Conservation (phyloP, 2,329 filamentous ascomycete species). For the Aspergillus alliaceus region DNA sequence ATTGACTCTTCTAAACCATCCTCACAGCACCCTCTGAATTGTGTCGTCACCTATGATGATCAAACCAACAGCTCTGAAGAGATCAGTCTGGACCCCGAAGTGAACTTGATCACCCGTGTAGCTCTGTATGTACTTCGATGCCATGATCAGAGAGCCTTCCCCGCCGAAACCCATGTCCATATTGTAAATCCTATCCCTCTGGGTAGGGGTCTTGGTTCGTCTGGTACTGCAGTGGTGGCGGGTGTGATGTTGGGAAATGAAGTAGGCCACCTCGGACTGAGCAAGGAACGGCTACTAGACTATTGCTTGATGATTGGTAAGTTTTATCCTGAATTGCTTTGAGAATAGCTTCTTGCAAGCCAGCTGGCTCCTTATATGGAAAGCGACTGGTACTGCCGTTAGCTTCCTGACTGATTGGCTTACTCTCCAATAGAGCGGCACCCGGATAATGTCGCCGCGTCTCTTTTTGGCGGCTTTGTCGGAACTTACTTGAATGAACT, state of each 20-base stretch:
- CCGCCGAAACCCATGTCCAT: conserved; percentile 82
- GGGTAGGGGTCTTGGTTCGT: conserved; percentile 89
- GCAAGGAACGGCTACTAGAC: conserved; percentile 82
- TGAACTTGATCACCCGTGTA: conserved; percentile 90
- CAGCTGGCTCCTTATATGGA: background rate
- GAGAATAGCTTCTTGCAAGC: background rate
- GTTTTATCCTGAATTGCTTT: conserved; percentile 18
- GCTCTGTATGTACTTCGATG: conserved; percentile 93
- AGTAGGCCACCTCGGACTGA: conserved; percentile 75
- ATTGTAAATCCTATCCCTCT: conserved; percentile 95
- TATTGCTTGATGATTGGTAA: conserved; percentile 94
- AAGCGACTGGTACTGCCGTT: background rate
- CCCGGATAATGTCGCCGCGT: conserved; percentile 91
- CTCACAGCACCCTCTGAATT: conserved; percentile 55
- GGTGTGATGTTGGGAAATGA: conserved; percentile 92
- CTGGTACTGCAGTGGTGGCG: conserved; percentile 90
- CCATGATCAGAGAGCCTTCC: conserved; percentile 82
- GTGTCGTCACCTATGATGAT: conserved; percentile 87
- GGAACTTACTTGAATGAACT: conserved; percentile 95
- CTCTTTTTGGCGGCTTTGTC: conserved; percentile 93
- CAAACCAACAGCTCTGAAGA: conserved; percentile 68
- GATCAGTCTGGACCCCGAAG: conserved; percentile 79
- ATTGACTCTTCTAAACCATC: conserved; percentile 58
- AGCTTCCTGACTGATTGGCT: conserved; percentile 8
- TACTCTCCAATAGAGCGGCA: conserved; percentile 61